Evolutionary conservation across 371 early-diverging fungal genomes (phyloP).

Genomic region (Mortierella polycephala): DNA sequence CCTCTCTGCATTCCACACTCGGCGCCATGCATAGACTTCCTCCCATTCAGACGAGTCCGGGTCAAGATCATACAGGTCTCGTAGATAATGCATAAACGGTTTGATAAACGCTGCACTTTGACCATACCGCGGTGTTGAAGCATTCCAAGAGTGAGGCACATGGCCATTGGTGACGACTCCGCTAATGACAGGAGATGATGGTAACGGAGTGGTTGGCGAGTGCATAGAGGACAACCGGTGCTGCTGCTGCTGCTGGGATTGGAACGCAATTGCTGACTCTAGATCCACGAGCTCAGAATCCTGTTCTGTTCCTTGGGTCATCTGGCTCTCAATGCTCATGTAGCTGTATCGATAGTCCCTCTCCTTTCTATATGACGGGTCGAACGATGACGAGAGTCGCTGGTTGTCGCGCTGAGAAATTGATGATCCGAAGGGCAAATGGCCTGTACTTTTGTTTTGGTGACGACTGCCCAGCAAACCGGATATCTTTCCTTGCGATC

Average conservation of each 20-base stretch:
- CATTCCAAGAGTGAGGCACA: conserved; percentile 9
- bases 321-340: conserved; percentile 49
- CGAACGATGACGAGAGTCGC: conserved; percentile 22
- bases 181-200: conserved; percentile 34
- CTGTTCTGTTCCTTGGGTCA: conserved; percentile 37
- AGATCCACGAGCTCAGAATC: conserved; percentile 18
- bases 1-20: conserved; percentile 48
- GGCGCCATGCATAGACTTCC: conserved; percentile 50
- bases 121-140: conserved; percentile 18
- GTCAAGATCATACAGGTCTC: conserved; percentile 74
- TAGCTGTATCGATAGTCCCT: conserved; percentile 29
- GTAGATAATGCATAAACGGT: conserved; percentile 62
- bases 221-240: conserved; percentile 45
- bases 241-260: conserved; percentile 23
- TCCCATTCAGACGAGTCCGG: conserved; percentile 60
- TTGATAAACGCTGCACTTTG: conserved; percentile 28
- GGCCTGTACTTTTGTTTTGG: conserved; percentile 48
- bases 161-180: conserved; percentile 8
- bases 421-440: conserved; percentile 32
- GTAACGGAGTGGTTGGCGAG: conserved; percentile 47
- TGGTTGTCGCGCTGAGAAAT: conserved; percentile 6
- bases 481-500: neutral
- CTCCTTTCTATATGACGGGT: conserved; percentile 20
- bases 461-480: conserved; percentile 24
- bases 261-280: conserved; percentile 10